Conservation (phyloP, 192 early-diverging fungal genomes). For the Gamsiella multidivaricata region DNA sequence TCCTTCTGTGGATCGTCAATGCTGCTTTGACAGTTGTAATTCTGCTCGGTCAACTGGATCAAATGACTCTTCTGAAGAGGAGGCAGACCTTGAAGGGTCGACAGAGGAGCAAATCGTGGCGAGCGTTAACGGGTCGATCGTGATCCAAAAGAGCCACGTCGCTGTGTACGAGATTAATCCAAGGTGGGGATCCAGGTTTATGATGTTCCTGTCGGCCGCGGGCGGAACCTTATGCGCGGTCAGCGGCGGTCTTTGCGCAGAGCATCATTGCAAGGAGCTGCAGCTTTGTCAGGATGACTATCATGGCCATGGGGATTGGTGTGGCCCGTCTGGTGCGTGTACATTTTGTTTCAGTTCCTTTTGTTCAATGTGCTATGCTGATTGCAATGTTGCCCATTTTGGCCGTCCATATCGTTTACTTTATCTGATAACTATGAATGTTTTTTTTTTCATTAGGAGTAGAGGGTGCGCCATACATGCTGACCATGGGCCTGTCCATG, state of each 20-base stretch:
- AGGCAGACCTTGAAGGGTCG: background rate
- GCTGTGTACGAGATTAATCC: slow-evolving; percentile 49
- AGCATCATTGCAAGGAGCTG: slow-evolving; percentile 33
- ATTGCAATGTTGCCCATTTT: background rate
- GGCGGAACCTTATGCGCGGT: slow-evolving; percentile 24
- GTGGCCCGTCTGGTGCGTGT: slow-evolving; percentile 39
- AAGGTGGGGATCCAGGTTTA: slow-evolving; percentile 38
- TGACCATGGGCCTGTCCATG: slow-evolving; percentile 38
- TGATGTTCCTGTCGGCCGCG: slow-evolving; percentile 29
- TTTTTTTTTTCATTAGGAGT: slow-evolving; percentile 32
- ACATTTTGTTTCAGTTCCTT: background rate
- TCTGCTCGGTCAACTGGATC: background rate
- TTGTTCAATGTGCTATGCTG: background rate
- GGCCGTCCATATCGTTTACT: too few relatives aligned
- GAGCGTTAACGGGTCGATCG: background rate
- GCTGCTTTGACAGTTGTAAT: background rate
- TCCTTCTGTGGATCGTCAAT: background rate
- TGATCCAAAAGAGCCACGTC: slow-evolving; percentile 43
- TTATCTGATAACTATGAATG: too few relatives aligned
- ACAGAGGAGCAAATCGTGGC: background rate
- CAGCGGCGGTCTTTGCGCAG: slow-evolving; percentile 27
- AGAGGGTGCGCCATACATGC: slow-evolving; percentile 46
- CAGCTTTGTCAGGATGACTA: slow-evolving; percentile 27
- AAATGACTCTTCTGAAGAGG: background rate
- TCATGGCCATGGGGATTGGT: slow-evolving; percentile 36